These are phyloP conservation scores for Aquanectria penicillioides DNA, from an alignment of 2,329 filamentous ascomycete genomes.

Conservation along the genomic window DNA sequence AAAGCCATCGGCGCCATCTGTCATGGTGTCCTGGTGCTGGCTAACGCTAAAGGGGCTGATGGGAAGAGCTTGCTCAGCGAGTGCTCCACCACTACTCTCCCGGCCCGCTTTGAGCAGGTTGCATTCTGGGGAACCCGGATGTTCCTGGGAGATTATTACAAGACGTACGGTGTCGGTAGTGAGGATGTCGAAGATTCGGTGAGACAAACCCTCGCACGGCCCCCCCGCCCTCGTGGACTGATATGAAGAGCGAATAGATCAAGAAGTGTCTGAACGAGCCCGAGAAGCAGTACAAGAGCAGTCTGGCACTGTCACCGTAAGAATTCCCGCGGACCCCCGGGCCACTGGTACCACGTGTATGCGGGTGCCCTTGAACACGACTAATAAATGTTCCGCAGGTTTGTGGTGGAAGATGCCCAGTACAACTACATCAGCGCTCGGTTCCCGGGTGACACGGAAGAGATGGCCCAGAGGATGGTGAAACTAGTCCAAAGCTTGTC, in stretches of 20 bases:
- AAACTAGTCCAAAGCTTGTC: constrained; percentile 13
- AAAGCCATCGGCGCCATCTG: constrained; percentile 61
- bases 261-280: constrained; percentile 17
- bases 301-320: constrained; percentile 54
- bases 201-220: constrained; percentile 27
- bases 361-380: too few relatives aligned
- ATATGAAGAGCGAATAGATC: constrained; percentile 1
- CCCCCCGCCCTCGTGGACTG: neutral
- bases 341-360: too few relatives aligned
- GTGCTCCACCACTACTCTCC: constrained; percentile 59
- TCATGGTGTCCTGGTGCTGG: constrained; percentile 63
- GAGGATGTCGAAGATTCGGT: constrained; percentile 59
- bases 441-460: constrained; percentile 55
- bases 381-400: constrained; percentile 44
- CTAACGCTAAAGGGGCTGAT: constrained; percentile 51
- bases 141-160: constrained; percentile 65
- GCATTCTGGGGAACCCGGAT: constrained; percentile 60
- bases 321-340: too few relatives aligned
- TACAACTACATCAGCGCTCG: constrained; percentile 61
- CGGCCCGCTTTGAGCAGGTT: constrained; percentile 58
- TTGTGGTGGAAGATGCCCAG: constrained; percentile 58
- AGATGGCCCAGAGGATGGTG: constrained; percentile 17
- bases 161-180: constrained; percentile 63
- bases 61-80: constrained; percentile 59
- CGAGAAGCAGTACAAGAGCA: constrained; percentile 54